phyloP scores from a whole-genome alignment of 768 basidiomycete genomes.

The Hygrocybe punicea region DNA sequence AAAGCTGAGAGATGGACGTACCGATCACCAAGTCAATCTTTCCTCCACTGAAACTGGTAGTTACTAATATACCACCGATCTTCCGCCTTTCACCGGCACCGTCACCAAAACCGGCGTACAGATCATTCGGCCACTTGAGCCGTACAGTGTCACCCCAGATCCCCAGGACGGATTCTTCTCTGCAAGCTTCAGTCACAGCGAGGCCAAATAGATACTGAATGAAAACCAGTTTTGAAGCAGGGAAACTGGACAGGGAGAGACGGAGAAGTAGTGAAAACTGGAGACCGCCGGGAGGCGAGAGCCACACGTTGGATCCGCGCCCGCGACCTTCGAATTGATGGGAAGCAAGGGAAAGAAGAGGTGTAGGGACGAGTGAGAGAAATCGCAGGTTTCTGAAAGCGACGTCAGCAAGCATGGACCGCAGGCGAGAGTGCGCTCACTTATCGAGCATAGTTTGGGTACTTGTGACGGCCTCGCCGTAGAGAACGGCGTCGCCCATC shows the following conservation, averaged over 20 bases:
- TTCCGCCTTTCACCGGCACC: conserved; percentile 59
- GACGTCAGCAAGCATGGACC: conserved; percentile 4
- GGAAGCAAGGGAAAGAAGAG: conserved; percentile 79
- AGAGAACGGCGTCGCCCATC: conserved; percentile 75
- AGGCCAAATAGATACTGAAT: conserved; percentile 89
- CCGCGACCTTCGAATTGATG: conserved; percentile 87
- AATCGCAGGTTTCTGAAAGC: conserved; percentile 68
- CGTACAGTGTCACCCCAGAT: conserved; percentile 55
- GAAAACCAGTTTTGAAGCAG: conserved; percentile 75
- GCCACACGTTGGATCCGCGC: conserved; percentile 85
- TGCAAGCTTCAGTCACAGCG: conserved; percentile 84
- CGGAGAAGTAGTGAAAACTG: conserved; percentile 77
- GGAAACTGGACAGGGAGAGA: conserved; percentile 48
- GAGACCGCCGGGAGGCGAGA: conserved; percentile 87
- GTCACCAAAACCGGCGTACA: conserved; percentile 66
- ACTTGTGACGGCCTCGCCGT: conserved; percentile 87
- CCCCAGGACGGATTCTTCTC: conserved; percentile 53
- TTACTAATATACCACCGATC: conserved; percentile 89
- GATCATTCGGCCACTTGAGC: conserved; percentile 97
- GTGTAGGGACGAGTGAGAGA: conserved; percentile 64
- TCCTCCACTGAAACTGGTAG: conserved; percentile 73
- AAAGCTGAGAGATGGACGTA: no score
- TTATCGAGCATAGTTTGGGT: conserved; percentile 94
- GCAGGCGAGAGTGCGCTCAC: conserved; percentile 48
- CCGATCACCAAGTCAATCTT: conserved; percentile 79